Base-by-base conservation (phyloP, 148 eudicot species). In the Rhododendron henanense region DNA sequence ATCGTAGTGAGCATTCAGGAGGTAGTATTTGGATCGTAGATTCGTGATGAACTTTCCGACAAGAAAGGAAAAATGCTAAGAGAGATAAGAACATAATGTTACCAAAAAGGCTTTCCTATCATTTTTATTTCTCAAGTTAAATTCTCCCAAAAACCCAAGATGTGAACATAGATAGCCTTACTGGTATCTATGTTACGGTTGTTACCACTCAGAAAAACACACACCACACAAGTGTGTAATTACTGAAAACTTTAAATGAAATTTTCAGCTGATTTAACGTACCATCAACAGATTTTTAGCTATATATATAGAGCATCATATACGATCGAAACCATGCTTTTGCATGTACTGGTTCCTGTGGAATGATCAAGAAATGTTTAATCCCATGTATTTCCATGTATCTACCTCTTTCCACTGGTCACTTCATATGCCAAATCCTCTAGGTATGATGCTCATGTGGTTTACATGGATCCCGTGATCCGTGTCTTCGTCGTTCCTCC, bases 401-500 rank as follows among this genome's bases (percentile, higher is more conserved):
- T n/a, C 78, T 16, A 50, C 35, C 45, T n/a, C 51, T 69, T 55
- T 55, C 41, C 50, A 80, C 23, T 6, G 25, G 33, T 91, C 82
- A 87, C 48, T 57, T 50, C 89, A 89, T 81, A 89, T 81, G 23
- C 81, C 59, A 75, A 87, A 88, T 86, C 92, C 87, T 76, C 79
- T 87, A 78, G 84, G 77, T 57, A 85, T 90, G 57, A 89, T 82
- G 71, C 80, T 81, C 61, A 87, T 35, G 33, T 85, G 93, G 84
- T 87, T 92, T 88, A 90, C 82, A 23, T 51, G 84, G 19, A 61
- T 84, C 79, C 73, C 81, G 78, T 78, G 81, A 0, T 79, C 81
- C 35, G 14, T 6, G 14, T 86, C 95, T 84, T 87, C 94, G 0
- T 85, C 90, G 45, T 89, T 88, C 63, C 87, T 86, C 15, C 59